Evolutionary conservation across 768 basidiomycete species (phyloP).

Genomic region (Lactarius indigo): DNA sequence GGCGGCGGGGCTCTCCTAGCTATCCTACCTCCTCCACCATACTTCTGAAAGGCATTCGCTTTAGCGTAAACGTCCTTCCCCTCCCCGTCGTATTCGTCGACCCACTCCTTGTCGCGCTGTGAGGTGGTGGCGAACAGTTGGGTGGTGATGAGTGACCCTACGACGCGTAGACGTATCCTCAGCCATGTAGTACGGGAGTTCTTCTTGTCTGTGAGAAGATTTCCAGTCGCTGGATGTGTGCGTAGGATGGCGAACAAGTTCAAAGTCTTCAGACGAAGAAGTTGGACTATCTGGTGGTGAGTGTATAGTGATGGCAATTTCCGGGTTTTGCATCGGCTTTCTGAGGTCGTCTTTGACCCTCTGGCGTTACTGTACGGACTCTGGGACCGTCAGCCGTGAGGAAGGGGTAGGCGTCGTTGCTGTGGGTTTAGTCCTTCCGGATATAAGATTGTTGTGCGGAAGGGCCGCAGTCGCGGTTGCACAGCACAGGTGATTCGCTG

Average conservation of each 20-base stretch:
- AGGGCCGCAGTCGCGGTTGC: not conserved
- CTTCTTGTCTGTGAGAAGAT: slow-evolving; percentile 35
- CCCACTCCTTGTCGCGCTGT: slow-evolving; percentile 31
- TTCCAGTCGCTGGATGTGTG: slow-evolving; percentile 32
- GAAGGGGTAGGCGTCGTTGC: not conserved
- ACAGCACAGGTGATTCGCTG: not conserved
- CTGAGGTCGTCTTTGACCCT: slow-evolving; percentile 10
- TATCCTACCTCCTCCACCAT: slow-evolving; percentile 47
- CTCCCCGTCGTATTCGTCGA: slow-evolving; percentile 46
- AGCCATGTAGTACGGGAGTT: slow-evolving; percentile 49
- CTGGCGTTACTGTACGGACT: not conserved
- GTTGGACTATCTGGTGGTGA: slow-evolving; percentile 47
- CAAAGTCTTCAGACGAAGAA: slow-evolving; percentile 64
- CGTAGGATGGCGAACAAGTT: slow-evolving; percentile 60
- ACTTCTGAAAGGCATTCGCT: slow-evolving; percentile 35
- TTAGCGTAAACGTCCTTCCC: slow-evolving; percentile 64
- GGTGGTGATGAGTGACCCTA: slow-evolving; percentile 39
- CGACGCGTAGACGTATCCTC: slow-evolving; percentile 47
- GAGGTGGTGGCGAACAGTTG: slow-evolving; percentile 27
- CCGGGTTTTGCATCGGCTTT: slow-evolving; percentile 56
- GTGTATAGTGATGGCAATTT: slow-evolving; percentile 70
- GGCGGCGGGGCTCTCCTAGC: slow-evolving; percentile 52
- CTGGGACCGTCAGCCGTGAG: slow-evolving; percentile 6
- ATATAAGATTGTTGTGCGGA: not conserved
- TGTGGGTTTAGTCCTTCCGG: not conserved